These are phyloP conservation scores for Ascodesmis nigricans DNA, from an alignment of 495 filamentous ascomycete species.

Conservation along the genomic window DNA sequence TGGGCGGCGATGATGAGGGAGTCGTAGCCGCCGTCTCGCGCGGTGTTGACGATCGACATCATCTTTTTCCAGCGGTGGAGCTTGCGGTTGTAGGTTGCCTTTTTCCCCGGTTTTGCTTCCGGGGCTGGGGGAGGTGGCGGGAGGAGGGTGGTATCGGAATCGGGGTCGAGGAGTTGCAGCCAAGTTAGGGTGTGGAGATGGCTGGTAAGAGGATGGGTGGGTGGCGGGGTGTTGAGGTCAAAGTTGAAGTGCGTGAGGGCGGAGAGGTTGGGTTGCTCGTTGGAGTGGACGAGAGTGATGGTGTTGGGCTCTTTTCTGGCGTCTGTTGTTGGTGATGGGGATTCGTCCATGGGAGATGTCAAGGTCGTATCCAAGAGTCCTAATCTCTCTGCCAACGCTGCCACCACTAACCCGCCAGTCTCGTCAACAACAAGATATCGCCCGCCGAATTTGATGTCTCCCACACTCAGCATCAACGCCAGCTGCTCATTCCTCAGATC, in stretches of 20 bases:
- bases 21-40: constrained; percentile 54
- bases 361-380: constrained; percentile 41
- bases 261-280: constrained; percentile 70
- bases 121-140: constrained; percentile 35
- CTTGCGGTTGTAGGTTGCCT: constrained; percentile 67
- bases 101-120: constrained; percentile 48
- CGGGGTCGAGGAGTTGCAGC: constrained; percentile 66
- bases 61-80: constrained; percentile 53
- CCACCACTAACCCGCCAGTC: constrained; percentile 63
- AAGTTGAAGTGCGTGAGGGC: constrained; percentile 73
- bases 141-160: constrained; percentile 44
- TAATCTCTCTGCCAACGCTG: constrained; percentile 79
- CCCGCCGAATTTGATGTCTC: constrained; percentile 45
- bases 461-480: constrained; percentile 43
- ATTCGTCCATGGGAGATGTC: constrained; percentile 6
- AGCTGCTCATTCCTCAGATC: constrained; percentile 76
- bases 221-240: constrained; percentile 39
- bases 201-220: constrained; percentile 50
- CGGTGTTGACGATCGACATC: constrained; percentile 43
- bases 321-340: constrained; percentile 24
- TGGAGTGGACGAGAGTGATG: constrained; percentile 68
- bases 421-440: constrained; percentile 83
- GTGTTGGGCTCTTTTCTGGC: too few relatives aligned
- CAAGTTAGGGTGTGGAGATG: constrained; percentile 70
- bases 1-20: constrained; percentile 58